phyloP scores from a whole-genome alignment of 164 flowering plant species.

The Houttuynia cordata region DNA sequence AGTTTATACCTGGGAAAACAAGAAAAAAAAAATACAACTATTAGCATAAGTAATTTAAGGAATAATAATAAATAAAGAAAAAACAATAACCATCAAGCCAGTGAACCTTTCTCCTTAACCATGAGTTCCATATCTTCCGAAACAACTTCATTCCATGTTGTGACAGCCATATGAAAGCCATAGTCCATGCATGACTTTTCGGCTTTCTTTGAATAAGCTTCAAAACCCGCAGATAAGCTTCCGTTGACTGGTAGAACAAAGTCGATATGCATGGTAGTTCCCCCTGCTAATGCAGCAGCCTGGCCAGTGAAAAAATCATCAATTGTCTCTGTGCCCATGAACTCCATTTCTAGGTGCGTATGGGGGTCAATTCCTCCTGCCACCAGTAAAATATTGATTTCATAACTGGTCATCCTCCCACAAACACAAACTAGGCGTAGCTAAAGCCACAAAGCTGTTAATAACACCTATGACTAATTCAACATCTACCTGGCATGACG shows the following conservation, averaged over 20 bases:
- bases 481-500: constrained; percentile 87
- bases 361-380: constrained; percentile 99
- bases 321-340: constrained; percentile 63
- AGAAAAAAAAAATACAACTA: neutral
- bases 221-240: constrained; percentile 57
- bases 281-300: constrained; percentile 98
- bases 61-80: neutral
- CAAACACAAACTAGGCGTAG: no score
- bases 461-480: neutral
- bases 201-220: constrained; percentile 58
- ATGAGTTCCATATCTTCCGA: constrained; percentile 83
- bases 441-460: no score
- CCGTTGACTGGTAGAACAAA: constrained; percentile 88
- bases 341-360: constrained; percentile 74
- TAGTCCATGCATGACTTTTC: constrained; percentile 80
- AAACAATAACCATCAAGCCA: neutral
- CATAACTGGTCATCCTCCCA: neutral
- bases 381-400: neutral
- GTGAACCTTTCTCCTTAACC: constrained; percentile 84
- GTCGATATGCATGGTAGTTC: constrained; percentile 97
- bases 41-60: no score
- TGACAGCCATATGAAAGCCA: constrained; percentile 95
- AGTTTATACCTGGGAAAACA: constrained; percentile 59
- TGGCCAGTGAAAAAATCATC: constrained; percentile 98
- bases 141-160: constrained; percentile 84